phyloP scores from a whole-genome alignment of 495 filamentous ascomycete species.

The Penicillium simplicissimum region DNA sequence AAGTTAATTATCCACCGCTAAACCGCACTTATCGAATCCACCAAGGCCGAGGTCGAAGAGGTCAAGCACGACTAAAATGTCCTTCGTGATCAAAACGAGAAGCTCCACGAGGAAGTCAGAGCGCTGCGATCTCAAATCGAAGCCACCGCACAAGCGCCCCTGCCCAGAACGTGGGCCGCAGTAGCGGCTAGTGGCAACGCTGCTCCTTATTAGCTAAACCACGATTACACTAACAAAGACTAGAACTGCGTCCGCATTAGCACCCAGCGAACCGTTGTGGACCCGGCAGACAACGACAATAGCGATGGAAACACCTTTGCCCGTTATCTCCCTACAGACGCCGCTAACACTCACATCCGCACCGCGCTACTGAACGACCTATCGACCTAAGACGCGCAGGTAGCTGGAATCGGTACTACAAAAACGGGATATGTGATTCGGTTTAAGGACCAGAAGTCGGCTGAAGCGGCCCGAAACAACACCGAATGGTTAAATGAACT shows the following conservation, averaged over 20 bases:
- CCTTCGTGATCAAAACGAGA: constrained; percentile 12
- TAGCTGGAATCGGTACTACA: constrained; percentile 23
- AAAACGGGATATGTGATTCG: constrained; percentile 29
- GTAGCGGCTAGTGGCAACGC: neutral
- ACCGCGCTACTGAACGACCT: constrained; percentile 16
- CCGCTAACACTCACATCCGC: constrained; percentile 17
- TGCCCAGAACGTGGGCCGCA: constrained; percentile 2
- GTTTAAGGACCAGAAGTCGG: constrained; percentile 22
- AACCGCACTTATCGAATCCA: neutral
- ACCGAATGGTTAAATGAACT: constrained; percentile 15
- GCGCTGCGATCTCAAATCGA: constrained; percentile 3
- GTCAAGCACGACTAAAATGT: constrained; percentile 9
- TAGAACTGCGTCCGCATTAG: constrained; percentile 2
- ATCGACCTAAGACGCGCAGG: constrained; percentile 21
- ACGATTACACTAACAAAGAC: neutral
- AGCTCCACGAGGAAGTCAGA: constrained; percentile 2
- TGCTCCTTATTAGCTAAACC: neutral
- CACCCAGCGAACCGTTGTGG: neutral
- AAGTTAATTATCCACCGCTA: neutral
- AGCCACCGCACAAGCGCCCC: neutral
- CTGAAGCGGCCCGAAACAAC: constrained; percentile 16
- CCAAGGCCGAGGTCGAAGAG: constrained; percentile 3
- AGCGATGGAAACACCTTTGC: constrained; percentile 15
- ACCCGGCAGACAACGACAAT: constrained; percentile 1
- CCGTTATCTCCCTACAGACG: constrained; percentile 9